Percentiles rank a stretch among this genome's conserved stretches.
Evolutionary conservation across 345 rosid genomes (phyloP).

Genomic region (Arabis hirsuta): DNA sequence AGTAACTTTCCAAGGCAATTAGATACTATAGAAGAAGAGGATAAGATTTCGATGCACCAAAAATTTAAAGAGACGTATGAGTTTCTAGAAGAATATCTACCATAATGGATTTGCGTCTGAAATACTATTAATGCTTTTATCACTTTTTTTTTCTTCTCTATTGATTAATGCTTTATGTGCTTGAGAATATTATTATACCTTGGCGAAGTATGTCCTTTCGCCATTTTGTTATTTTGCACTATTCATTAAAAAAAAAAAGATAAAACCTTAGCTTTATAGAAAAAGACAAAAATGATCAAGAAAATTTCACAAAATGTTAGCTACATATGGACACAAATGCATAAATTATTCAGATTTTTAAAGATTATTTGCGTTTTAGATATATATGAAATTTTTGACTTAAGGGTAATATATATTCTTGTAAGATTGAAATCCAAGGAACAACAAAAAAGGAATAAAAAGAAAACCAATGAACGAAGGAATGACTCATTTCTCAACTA

Average conservation of each 20-base stretch:
- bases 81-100: constrained; percentile 35
- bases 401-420: neutral
- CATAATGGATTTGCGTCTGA: constrained; percentile 40
- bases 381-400: neutral
- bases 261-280: constrained; percentile 27
- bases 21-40: constrained; percentile 19
- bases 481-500: constrained; percentile 24
- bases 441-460: neutral
- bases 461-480: constrained; percentile 26
- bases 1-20: constrained; percentile 6
- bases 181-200: constrained; percentile 25
- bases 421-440: neutral
- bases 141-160: constrained; percentile 4
- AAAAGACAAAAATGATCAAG: constrained; percentile 30
- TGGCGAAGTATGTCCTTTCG: constrained; percentile 12
- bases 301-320: constrained; percentile 28
- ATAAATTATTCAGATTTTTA: constrained; percentile 21
- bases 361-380: neutral
- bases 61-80: constrained; percentile 29
- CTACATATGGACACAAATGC: constrained; percentile 32
- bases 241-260: neutral
- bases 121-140: constrained; percentile 34
- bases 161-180: constrained; percentile 23
- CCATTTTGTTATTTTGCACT: constrained; percentile 12
- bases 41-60: constrained; percentile 19